Evolutionary conservation across 2,329 filamentous ascomycete species (phyloP).

Genomic region (Verticillium albo-atrum): DNA sequence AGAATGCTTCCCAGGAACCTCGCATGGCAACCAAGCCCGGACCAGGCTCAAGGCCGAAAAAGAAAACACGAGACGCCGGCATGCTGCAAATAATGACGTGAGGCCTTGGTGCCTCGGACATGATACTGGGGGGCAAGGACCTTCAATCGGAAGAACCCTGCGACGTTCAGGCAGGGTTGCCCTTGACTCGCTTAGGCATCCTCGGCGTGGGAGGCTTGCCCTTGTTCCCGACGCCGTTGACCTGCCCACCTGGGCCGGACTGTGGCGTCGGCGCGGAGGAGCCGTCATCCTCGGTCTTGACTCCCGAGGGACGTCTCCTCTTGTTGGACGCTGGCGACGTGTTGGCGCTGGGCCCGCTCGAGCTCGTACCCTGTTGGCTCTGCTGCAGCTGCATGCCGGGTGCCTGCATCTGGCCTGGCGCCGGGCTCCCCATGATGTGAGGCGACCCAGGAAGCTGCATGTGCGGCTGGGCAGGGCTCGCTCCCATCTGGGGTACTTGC

Average conservation of each 20-base stretch:
- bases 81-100: neutral
- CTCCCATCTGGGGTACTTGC: slow-evolving; percentile 35
- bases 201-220: slow-evolving; percentile 53
- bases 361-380: slow-evolving; percentile 64
- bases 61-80: slow-evolving; percentile 1
- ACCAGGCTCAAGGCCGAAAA: neutral
- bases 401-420: slow-evolving; percentile 58
- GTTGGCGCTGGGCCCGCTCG: slow-evolving; percentile 63
- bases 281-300: slow-evolving; percentile 54
- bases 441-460: slow-evolving; percentile 60
- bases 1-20: neutral
- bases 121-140: neutral
- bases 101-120: slow-evolving; percentile 3
- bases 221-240: slow-evolving; percentile 47
- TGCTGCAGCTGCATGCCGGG: slow-evolving; percentile 63
- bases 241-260: slow-evolving; percentile 33
- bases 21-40: neutral
- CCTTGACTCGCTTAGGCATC: slow-evolving; percentile 51
- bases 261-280: slow-evolving; percentile 45
- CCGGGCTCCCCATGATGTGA: slow-evolving; percentile 54
- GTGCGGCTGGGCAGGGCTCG: slow-evolving; percentile 56
- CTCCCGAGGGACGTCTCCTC: slow-evolving; percentile 50
- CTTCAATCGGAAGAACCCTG: neutral
- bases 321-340: slow-evolving; percentile 61
- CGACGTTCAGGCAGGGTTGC: slow-evolving; percentile 27